Conservation (phyloP, 345 rosid species). For the Gossypium ekmanianum region DNA sequence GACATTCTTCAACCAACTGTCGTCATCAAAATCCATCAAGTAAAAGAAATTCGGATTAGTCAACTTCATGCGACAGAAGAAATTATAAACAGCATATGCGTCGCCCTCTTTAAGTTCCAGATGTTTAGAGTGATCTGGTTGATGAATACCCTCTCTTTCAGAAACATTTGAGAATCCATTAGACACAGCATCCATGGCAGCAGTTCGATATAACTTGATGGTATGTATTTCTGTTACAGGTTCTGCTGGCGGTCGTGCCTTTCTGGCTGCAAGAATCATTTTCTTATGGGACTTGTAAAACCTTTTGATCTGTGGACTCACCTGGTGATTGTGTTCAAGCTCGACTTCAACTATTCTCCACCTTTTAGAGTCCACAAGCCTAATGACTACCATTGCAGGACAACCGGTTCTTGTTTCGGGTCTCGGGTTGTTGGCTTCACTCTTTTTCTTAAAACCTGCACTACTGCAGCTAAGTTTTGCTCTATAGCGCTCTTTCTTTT, state of each 20-base stretch:
- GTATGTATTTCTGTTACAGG: constrained; percentile 44
- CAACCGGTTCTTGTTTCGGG: constrained; percentile 53
- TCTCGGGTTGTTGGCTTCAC: constrained; percentile 48
- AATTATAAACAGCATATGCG: constrained; percentile 42
- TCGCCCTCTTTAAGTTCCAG: constrained; percentile 56
- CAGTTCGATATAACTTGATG: constrained; percentile 39
- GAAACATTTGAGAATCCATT: constrained; percentile 26
- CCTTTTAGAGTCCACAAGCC: constrained; percentile 41
- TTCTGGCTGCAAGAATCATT: constrained; percentile 39
- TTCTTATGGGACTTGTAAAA: constrained; percentile 45
- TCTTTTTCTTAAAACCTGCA: constrained; percentile 52
- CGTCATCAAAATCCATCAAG: constrained; percentile 43
- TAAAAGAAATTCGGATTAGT: constrained; percentile 58
- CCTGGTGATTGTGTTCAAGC: constrained; percentile 46
- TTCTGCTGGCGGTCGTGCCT: constrained; percentile 30
- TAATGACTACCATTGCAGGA: constrained; percentile 42
- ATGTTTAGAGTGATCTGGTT: constrained; percentile 32
- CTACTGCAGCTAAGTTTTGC: constrained; percentile 56
- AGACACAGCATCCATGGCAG: constrained; percentile 6
- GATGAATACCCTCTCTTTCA: constrained; percentile 26
- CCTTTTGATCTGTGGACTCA: constrained; percentile 35
- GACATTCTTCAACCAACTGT: constrained; percentile 43
- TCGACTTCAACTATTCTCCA: constrained; percentile 49
- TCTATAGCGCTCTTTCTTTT: constrained; percentile 44
- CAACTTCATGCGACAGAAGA: constrained; percentile 47